Evolutionary conservation across 495 filamentous ascomycete species (phyloP).

Genomic region (Thermothielavioides terrestris): DNA sequence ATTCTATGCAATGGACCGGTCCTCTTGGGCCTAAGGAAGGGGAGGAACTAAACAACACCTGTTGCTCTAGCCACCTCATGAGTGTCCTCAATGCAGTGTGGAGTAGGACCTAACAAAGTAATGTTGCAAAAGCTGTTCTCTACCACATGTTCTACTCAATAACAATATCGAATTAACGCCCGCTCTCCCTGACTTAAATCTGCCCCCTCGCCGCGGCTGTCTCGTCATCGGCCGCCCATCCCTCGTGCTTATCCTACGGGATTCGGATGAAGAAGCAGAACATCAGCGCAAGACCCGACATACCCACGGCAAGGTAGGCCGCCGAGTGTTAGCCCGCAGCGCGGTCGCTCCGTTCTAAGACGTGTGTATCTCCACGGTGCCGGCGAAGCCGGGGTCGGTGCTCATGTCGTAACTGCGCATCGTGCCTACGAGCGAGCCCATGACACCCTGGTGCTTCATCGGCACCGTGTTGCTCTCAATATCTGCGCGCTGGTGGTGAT

Average conservation of each 20-base stretch:
- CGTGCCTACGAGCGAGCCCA: slow-evolving; percentile 41
- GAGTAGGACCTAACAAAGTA: too few relatives aligned
- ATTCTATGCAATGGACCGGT: too few relatives aligned
- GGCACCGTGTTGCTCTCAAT: slow-evolving; percentile 46
- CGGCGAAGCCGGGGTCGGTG: slow-evolving; percentile 43
- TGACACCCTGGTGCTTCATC: slow-evolving; percentile 42
- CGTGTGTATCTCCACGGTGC: slow-evolving; percentile 35
- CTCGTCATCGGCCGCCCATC: slow-evolving; percentile 2
- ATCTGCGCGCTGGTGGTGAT: slow-evolving; percentile 45
- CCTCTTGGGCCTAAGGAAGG: too few relatives aligned
- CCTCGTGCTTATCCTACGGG: slow-evolving; percentile 1
- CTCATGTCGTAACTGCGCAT: slow-evolving; percentile 42
- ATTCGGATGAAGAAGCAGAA: slow-evolving; percentile 1
- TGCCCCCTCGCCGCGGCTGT: not conserved
- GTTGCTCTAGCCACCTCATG: too few relatives aligned
- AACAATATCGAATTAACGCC: too few relatives aligned
- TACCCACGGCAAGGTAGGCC: slow-evolving; percentile 1
- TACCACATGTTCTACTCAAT: too few relatives aligned
- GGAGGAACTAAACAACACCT: too few relatives aligned
- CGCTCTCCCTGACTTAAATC: too few relatives aligned
- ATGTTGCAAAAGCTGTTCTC: not conserved
- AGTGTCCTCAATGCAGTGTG: too few relatives aligned
- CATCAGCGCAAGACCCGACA: not conserved
- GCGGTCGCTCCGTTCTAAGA: slow-evolving; percentile 21
- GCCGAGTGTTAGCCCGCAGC: slow-evolving; percentile 6